These are phyloP conservation scores for Tetragonia tetragonoides DNA, from an alignment of 148 eudicot genomes.

Conservation along the genomic window DNA sequence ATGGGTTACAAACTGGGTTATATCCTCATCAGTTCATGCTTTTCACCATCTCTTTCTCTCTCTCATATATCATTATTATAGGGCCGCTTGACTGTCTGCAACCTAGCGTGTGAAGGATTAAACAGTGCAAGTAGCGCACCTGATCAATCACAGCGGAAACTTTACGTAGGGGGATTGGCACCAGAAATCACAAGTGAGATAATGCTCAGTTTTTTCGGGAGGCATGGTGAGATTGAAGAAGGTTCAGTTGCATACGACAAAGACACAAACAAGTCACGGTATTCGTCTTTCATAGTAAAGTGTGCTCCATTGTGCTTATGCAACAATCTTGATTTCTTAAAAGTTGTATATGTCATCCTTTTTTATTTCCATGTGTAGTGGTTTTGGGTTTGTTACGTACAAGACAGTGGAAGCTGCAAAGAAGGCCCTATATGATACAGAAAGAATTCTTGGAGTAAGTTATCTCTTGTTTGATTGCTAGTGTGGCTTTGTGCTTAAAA, in stretches of 20 bases:
- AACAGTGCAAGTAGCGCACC: conserved; percentile 41
- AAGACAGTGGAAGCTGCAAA: conserved; percentile 56
- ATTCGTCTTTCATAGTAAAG: neutral
- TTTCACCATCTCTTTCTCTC: neutral
- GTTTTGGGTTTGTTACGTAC: conserved; percentile 67
- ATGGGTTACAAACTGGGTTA: neutral
- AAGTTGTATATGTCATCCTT: neutral
- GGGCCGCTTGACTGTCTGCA: conserved; percentile 73
- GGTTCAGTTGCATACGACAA: conserved; percentile 79
- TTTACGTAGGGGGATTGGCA: conserved; percentile 58
- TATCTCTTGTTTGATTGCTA: neutral
- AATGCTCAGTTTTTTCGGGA: conserved; percentile 51
- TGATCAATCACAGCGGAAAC: conserved; percentile 65
- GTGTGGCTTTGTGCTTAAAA: conserved; percentile 2
- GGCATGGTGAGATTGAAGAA: conserved; percentile 67
- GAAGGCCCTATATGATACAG: conserved; percentile 63
- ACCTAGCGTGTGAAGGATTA: conserved; percentile 62
- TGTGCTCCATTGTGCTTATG: neutral
- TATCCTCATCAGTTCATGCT: neutral
- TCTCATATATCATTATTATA: conserved; percentile 17
- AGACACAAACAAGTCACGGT: conserved; percentile 63
- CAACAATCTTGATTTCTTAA: neutral
- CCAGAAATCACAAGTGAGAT: conserved; percentile 64
- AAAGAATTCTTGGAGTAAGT: conserved; percentile 60
- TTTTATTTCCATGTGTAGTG: conserved; percentile 30